A percentile compares a stretch with the other conserved stretches of the same genome.
These are phyloP conservation scores for Cystofilobasidium bisporidii DNA, from an alignment of 768 basidiomycete species.

Conservation along the genomic window DNA sequence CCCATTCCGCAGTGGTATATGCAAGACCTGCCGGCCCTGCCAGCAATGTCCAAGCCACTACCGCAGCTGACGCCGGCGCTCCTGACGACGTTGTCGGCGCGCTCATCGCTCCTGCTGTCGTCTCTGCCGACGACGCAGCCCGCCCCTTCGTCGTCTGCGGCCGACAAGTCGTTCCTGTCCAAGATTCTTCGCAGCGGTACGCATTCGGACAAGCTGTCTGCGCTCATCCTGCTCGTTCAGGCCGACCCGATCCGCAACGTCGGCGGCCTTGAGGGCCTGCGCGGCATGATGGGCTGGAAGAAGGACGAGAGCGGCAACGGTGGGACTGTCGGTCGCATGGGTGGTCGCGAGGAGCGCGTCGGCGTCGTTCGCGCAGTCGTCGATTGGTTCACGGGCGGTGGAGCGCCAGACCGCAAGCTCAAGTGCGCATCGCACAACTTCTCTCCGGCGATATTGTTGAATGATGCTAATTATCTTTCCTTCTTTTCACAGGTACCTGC, in stretches of 20 bases:
- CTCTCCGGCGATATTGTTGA: slow-evolving; percentile 27
- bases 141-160: slow-evolving; percentile 43
- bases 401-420: slow-evolving; percentile 76
- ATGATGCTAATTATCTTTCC: slow-evolving; percentile 29
- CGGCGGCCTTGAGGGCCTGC: slow-evolving; percentile 65
- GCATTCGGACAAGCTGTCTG: slow-evolving; percentile 80
- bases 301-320: slow-evolving; percentile 53
- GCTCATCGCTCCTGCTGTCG: slow-evolving; percentile 43
- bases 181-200: slow-evolving; percentile 82
- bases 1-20: slow-evolving; percentile 51
- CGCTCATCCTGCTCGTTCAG: slow-evolving; percentile 79
- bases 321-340: slow-evolving; percentile 34
- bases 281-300: slow-evolving; percentile 56
- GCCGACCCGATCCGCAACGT: slow-evolving; percentile 77
- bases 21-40: slow-evolving; percentile 44
- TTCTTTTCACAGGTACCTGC: slow-evolving; percentile 59
- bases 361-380: slow-evolving; percentile 83
- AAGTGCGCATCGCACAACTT: slow-evolving; percentile 47
- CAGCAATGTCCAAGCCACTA: slow-evolving; percentile 35
- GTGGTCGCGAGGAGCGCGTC: slow-evolving; percentile 69
- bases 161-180: slow-evolving; percentile 70
- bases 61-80: slow-evolving; percentile 43
- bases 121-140: slow-evolving; percentile 28
- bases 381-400: slow-evolving; percentile 97
- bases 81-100: slow-evolving; percentile 46